Conservation (phyloP, 1,139 yeast genomes). For the Scheffersomyces parashehatae region DNA sequence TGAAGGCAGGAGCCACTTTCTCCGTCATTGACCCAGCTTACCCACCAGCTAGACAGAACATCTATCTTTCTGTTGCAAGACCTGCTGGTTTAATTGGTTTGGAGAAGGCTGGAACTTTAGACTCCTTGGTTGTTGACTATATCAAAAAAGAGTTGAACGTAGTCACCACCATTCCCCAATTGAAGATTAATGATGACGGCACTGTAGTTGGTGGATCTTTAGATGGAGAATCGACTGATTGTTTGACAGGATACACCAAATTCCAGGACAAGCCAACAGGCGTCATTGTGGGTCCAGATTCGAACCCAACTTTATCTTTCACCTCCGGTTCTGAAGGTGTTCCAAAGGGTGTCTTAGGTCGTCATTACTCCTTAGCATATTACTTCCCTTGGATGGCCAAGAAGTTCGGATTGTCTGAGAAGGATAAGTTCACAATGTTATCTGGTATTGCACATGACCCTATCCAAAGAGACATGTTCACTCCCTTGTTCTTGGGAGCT, state of each 20-base stretch:
- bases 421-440: slow-evolving; percentile 93
- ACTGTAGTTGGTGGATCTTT: slow-evolving; percentile 59
- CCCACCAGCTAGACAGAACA: slow-evolving; percentile 96
- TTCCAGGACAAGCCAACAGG: slow-evolving; percentile 67
- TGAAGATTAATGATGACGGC: slow-evolving; percentile 80
- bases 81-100: slow-evolving; percentile 90
- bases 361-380: slow-evolving; percentile 94
- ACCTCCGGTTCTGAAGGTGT: slow-evolving; percentile 99
- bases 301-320: slow-evolving; percentile 93
- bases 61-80: slow-evolving; percentile 87
- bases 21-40: slow-evolving; percentile 98
- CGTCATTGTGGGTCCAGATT: slow-evolving; percentile 95
- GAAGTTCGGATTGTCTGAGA: slow-evolving; percentile 71
- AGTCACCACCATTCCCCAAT: slow-evolving; percentile 70
- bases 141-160: slow-evolving; percentile 71
- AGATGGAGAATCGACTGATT: slow-evolving; percentile 39
- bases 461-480: slow-evolving; percentile 97
- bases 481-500: slow-evolving; percentile 96
- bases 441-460: slow-evolving; percentile 99
- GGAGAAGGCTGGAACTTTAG: slow-evolving; percentile 84
- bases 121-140: slow-evolving; percentile 73
- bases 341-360: slow-evolving; percentile 97
- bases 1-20: slow-evolving; percentile 97
- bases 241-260: slow-evolving; percentile 47
- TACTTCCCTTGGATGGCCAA: slow-evolving; percentile 99